Conservation (phyloP, 495 filamentous ascomycete genomes). For the Neurospora pannonica region DNA sequence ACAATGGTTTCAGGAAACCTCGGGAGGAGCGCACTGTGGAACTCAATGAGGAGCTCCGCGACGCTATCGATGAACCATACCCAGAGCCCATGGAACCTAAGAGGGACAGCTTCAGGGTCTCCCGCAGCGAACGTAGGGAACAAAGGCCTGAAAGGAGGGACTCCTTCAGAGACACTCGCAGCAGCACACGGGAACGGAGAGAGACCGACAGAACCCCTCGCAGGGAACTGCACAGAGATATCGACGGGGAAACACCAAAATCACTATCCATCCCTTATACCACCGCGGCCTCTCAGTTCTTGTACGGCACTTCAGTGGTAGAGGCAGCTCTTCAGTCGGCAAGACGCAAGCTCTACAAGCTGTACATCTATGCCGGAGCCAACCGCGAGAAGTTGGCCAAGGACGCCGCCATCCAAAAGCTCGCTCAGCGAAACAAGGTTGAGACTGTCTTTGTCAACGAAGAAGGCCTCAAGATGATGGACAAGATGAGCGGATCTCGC, state of each 20-base stretch:
- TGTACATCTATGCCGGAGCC: constrained; percentile 63
- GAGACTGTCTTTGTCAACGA: constrained; percentile 40
- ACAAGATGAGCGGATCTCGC: constrained; percentile 72
- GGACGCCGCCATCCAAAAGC: constrained; percentile 39
- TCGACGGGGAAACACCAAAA: neutral
- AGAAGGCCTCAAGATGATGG: constrained; percentile 51
- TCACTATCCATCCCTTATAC: constrained; percentile 65
- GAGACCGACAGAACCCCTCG: neutral
- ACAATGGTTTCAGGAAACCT: neutral
- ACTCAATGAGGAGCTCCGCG: neutral
- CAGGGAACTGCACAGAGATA: neutral
- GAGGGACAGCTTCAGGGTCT: neutral
- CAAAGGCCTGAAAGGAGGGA: neutral
- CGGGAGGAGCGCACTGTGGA: neutral
- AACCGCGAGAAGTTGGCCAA: constrained; percentile 32
- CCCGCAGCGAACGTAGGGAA: neutral
- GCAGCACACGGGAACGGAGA: neutral
- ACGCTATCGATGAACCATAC: neutral
- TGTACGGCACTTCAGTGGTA: constrained; percentile 79
- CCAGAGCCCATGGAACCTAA: neutral
- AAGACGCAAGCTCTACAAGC: constrained; percentile 66
- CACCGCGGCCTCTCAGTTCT: constrained; percentile 79
- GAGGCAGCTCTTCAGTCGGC: constrained; percentile 64
- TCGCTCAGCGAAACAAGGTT: constrained; percentile 51
- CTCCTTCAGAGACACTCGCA: neutral